Evolutionary conservation across 2,329 filamentous ascomycete genomes (phyloP).

Genomic region (Botrytis hyacinthi): DNA sequence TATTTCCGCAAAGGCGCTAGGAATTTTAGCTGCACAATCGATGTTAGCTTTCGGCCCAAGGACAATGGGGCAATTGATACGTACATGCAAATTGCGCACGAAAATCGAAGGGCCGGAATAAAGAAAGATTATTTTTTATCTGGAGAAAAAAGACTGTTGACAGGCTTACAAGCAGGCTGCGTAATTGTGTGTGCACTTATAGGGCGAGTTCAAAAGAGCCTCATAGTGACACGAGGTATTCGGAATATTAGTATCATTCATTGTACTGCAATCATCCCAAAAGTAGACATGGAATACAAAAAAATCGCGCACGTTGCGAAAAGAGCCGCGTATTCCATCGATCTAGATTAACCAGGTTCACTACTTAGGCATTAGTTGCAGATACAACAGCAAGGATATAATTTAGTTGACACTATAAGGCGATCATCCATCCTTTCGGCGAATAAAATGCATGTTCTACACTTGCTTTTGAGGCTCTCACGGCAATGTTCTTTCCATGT

Average conservation of each 20-base stretch:
- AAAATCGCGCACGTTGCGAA: background rate
- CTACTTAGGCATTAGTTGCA: background rate
- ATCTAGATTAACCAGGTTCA: background rate
- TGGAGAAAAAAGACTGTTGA: background rate
- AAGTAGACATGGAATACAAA: background rate
- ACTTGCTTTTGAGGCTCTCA: background rate
- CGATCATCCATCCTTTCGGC: background rate
- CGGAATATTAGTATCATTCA: background rate
- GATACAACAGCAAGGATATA: background rate
- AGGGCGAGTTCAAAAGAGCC: background rate
- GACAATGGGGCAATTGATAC: background rate
- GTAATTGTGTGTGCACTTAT: slow-evolving; percentile 1
- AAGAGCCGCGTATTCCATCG: background rate
- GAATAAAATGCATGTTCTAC: background rate
- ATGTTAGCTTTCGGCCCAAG: background rate
- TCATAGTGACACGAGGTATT: background rate
- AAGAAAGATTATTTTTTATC: background rate
- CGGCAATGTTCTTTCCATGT: background rate
- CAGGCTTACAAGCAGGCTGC: background rate
- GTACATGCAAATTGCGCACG: background rate
- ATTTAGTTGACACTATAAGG: background rate
- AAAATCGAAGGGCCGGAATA: background rate
- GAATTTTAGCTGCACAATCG: background rate
- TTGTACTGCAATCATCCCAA: background rate
- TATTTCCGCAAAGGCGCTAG: background rate